Base-by-base conservation (phyloP, 495 filamentous ascomycete species). In the Aspergillus cavernicola region DNA sequence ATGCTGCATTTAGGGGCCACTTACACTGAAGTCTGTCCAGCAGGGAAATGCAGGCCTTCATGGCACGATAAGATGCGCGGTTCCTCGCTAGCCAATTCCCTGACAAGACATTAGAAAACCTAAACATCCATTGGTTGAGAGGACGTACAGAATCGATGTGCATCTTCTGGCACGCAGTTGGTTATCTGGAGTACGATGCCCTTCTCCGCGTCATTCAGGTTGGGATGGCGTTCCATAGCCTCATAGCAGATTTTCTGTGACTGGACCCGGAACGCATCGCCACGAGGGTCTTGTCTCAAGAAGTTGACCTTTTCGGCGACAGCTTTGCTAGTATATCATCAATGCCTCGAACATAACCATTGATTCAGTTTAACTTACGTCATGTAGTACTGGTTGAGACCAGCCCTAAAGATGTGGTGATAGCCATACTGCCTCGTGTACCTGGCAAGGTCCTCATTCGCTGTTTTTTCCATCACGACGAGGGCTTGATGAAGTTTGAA, bases 331-430 rank as follows among this genome's bases (percentile, higher is more conserved):
- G 13, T 10, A 2, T 39, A 57, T 43, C 33, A 45, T 18, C 33
- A 18, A 38, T 22, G 23, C 1, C 22, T 19, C 26, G 39, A 28
- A 33, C 7, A 12, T 12, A 44, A 7, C 8, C 18, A 26, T 16
- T n/a, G 24, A 28, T 4, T 24, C 15, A 10, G 4, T 19, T n/a
- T 3, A 20, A 56, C 60, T 50, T 42, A 58, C 60, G 41, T 60
- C 45, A 52, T 32, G 53, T 57, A 60, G 20, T 65, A 65, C 39
- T 62, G 33, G 9, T 50, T 53, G 24, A 65, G 57, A 19, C 62
- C 59, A 47, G 46, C 50, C 36, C 59, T 55, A 55, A 65, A 60
- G 19, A 65, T 50, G 32, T 53, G 53, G 33, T 65, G 63, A 23
- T 65, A 65, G 10, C 59, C 63, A 38, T 56, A 65, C 18, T 55